These are phyloP conservation scores for Colletotrichum sp. DNA, from an alignment of 2,329 filamentous ascomycete genomes.

Conservation along the genomic window DNA sequence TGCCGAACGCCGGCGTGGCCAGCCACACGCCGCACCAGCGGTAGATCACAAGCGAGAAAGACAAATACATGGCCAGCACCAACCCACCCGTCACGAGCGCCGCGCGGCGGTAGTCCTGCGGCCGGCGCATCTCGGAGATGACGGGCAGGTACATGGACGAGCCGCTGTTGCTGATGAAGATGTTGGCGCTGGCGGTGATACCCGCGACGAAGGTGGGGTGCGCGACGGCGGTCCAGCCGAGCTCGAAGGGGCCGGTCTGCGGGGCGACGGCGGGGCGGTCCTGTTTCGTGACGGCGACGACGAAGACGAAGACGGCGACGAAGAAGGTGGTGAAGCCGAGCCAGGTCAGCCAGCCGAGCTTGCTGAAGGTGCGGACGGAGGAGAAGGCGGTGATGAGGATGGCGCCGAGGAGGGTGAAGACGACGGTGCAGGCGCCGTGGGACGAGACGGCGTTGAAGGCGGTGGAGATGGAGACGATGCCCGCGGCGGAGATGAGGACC, in stretches of 20 bases:
- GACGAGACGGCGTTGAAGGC: slow-evolving; percentile 29
- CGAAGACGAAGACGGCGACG: slow-evolving; percentile 49
- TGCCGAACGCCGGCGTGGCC: slow-evolving; percentile 49
- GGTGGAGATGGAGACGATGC: slow-evolving; percentile 24
- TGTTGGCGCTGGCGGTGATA: slow-evolving; percentile 40
- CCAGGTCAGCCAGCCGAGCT: slow-evolving; percentile 1
- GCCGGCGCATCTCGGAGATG: slow-evolving; percentile 51
- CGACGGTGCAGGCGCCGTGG: slow-evolving; percentile 42
- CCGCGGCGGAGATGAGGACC: slow-evolving; percentile 27
- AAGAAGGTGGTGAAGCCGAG: slow-evolving; percentile 46
- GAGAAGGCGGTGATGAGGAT: slow-evolving; percentile 57
- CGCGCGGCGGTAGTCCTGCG: neutral
- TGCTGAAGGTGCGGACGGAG: slow-evolving; percentile 53
- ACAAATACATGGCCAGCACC: neutral
- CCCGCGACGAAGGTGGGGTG: slow-evolving; percentile 21
- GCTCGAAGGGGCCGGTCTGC: neutral
- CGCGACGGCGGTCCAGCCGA: slow-evolving; percentile 37
- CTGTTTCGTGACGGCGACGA: slow-evolving; percentile 54
- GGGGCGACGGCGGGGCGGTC: slow-evolving; percentile 47
- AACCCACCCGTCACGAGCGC: neutral
- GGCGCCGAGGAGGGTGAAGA: slow-evolving; percentile 55
- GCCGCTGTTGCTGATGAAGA: slow-evolving; percentile 35
- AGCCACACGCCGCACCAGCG: slow-evolving; percentile 51
- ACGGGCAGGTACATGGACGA: slow-evolving; percentile 59
- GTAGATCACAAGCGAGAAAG: slow-evolving; percentile 32